These are phyloP conservation scores for Penium margaritaceum DNA, from an alignment of 139 green algal genomes.

Conservation along the genomic window DNA sequence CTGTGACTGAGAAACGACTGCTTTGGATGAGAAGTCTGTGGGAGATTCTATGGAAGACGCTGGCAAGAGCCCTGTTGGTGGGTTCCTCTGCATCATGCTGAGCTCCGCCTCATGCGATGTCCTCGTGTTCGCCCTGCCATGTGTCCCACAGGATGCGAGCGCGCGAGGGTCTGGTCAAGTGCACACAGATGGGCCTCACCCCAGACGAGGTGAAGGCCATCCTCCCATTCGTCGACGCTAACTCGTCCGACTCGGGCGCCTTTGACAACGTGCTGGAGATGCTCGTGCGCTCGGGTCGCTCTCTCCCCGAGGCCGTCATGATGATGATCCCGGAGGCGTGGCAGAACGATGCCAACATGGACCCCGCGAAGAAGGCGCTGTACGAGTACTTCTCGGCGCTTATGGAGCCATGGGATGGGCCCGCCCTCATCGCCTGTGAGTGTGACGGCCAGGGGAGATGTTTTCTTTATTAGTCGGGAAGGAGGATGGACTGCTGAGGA, in stretches of 20 bases:
- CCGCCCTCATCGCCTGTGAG: slow-evolving; percentile 75
- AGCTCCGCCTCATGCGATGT: too few species aligned
- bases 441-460: too few species aligned
- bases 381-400: slow-evolving; percentile 84
- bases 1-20: too few species aligned
- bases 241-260: slow-evolving; percentile 71
- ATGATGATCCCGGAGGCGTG: slow-evolving; percentile 91
- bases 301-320: slow-evolving; percentile 86
- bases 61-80: too few species aligned
- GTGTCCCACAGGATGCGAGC: slow-evolving; percentile 76
- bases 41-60: too few species aligned
- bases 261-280: slow-evolving; percentile 89
- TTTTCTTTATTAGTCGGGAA: too few species aligned
- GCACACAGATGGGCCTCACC: slow-evolving; percentile 57
- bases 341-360: slow-evolving; percentile 54
- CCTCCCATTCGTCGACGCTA: slow-evolving; percentile 72
- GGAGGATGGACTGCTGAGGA: too few species aligned
- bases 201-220: slow-evolving; percentile 66
- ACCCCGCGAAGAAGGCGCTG: slow-evolving; percentile 69
- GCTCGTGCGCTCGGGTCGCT: slow-evolving; percentile 65
- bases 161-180: slow-evolving; percentile 78
- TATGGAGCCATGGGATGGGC: slow-evolving; percentile 95
- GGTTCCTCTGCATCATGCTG: too few species aligned
- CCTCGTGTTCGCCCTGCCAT: too few species aligned
- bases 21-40: too few species aligned